Conservation (phyloP, 192 early-diverging fungal species). For the Linnemannia zychae region DNA sequence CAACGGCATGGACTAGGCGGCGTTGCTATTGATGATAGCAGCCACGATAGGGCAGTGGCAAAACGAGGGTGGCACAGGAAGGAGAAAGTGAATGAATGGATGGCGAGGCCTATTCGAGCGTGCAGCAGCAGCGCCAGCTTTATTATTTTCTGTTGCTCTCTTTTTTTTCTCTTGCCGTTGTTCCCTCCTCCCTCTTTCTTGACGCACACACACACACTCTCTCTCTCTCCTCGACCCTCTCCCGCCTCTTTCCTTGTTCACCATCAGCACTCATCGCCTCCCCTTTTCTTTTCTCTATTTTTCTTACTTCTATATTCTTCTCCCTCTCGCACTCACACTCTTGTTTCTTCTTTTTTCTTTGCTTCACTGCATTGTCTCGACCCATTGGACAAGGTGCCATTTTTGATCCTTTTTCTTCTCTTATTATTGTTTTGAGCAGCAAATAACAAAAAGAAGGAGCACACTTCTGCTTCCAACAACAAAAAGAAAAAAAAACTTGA, state of each 20-base stretch:
- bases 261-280: neutral
- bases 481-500: neutral
- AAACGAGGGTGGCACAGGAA: no score
- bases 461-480: neutral
- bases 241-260: neutral
- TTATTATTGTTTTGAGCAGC: neutral
- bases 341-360: neutral
- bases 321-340: neutral
- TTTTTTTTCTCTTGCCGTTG: neutral
- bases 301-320: neutral
- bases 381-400: neutral
- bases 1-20: no score
- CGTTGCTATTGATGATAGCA: neutral
- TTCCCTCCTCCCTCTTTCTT: neutral
- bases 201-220: neutral
- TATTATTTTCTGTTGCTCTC: neutral
- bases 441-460: slow-evolving; percentile 2
- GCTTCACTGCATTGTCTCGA: neutral
- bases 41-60: neutral
- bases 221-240: slow-evolving; percentile 1
- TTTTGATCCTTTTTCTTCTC: neutral
- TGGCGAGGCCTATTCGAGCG: neutral
- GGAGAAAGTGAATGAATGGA: no score
- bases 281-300: neutral
- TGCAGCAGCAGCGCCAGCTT: neutral